Evolutionary conservation across 2,329 filamentous ascomycete genomes (phyloP).

Genomic region (Talaromyces sp.): DNA sequence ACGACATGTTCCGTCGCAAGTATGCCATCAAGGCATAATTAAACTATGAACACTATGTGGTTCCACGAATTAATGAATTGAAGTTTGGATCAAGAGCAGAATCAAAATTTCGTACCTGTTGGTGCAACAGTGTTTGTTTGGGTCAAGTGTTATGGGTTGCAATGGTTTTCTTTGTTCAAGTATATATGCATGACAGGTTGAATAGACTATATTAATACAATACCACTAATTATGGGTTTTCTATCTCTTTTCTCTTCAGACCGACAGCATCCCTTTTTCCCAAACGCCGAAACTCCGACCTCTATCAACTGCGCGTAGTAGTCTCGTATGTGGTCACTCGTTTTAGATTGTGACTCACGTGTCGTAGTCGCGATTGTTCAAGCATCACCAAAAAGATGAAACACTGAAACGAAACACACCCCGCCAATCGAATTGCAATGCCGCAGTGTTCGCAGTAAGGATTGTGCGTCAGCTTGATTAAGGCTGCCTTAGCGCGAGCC

Average conservation of each 20-base stretch:
- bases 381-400: conserved; percentile 1
- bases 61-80: conserved; percentile 14
- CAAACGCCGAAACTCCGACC: not conserved
- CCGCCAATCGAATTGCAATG: not conserved
- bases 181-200: conserved; percentile 9
- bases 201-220: conserved; percentile 7
- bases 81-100: conserved; percentile 5
- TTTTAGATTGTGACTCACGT: conserved; percentile 7
- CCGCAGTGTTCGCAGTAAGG: conserved; percentile 1
- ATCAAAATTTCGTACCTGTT: not conserved
- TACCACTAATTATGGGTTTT: not conserved
- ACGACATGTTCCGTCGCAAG: conserved; percentile 80
- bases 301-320: not conserved
- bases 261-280: not conserved
- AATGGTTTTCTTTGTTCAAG: conserved; percentile 1
- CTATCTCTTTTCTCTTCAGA: not conserved
- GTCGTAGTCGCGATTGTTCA: conserved; percentile 1
- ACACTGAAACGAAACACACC: conserved; percentile 9
- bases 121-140: not conserved
- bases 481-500: conserved; percentile 1
- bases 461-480: conserved; percentile 10
- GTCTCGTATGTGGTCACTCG: not conserved
- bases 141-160: not conserved
- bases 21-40: conserved; percentile 72
- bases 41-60: not conserved